Evolutionary conservation across 768 basidiomycete genomes (phyloP), one percentile per base, ranked within the genome.

Genomic region (Boletus subparvulus): DNA sequence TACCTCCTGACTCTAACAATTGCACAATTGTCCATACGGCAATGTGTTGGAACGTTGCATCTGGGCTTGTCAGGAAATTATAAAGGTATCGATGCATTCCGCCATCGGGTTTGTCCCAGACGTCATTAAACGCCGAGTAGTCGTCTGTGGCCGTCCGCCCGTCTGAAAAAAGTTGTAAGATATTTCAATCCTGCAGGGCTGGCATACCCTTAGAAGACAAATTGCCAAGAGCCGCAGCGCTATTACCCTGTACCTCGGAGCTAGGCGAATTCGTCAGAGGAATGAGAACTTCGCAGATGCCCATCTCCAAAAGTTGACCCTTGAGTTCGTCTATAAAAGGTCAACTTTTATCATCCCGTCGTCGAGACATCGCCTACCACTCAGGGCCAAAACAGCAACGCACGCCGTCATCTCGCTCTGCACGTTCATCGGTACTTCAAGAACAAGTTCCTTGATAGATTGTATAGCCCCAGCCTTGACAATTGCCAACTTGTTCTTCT

Each of bases 361-460:
- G 16, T 37, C 19, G 12, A 44, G n/a, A 46, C 47, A 47, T 26
- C 12, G 65, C 89, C 53, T 71, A 96, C 95, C 95, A 65, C 93
- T 96, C 64, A 99, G 72, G 6, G 96, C 97, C 59, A 99, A 75
- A 14, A 98, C 97, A 17, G 97, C 97, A 43, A 98, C 90, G 65
- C 96, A 98, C 7, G 97, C 97, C 42, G 97, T 99, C 97, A 99
- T 99, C 76, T 98, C 97, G 67, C 94, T 96, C 75, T 99, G 97
- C 12, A 99, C 97, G 59, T 90, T 90, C 77, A 97, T 85, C 4
- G 97, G 94, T 2, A 98, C 96, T 65, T 90, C 90, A 13, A 99
- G 78, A 3, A 99, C 94, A 17, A 99, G 79, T 66, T 98, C 94
- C 75, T 97, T 97, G 76, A 99, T 99, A 43, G 92, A 87, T 68